A percentile compares a stretch with the other conserved stretches of the same genome.
Evolutionary conservation across 2,329 filamentous ascomycete genomes (phyloP).

Genomic region (Fusarium redolens): DNA sequence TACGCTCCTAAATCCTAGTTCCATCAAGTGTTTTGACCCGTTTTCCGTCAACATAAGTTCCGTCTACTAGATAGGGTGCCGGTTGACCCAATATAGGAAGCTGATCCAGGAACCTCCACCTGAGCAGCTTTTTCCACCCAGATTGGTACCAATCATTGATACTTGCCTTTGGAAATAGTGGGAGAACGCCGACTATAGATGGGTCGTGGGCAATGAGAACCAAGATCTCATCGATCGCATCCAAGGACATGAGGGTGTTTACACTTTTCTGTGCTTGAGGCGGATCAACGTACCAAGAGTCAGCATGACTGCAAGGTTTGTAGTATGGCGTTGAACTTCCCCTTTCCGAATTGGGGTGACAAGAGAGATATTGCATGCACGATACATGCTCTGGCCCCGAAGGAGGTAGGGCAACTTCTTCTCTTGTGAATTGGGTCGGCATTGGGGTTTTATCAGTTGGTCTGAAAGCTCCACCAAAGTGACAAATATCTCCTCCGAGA

Average conservation of each 20-base stretch:
- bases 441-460: conserved; percentile 48
- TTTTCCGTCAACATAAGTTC: conserved; percentile 8
- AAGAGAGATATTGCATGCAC: conserved; percentile 1
- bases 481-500: conserved; percentile 56
- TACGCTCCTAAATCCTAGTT: background rate
- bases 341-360: background rate
- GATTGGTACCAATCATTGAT: background rate
- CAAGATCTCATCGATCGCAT: conserved; percentile 22
- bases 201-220: conserved; percentile 35
- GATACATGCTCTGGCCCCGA: background rate
- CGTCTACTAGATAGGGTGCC: conserved; percentile 8
- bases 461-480: conserved; percentile 53
- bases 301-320: background rate
- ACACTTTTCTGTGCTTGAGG: conserved; percentile 14
- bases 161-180: background rate
- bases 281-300: conserved; percentile 32
- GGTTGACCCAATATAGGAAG: conserved; percentile 1
- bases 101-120: conserved; percentile 8
- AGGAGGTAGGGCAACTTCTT: background rate
- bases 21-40: conserved; percentile 3
- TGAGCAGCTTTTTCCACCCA: background rate
- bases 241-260: conserved; percentile 8
- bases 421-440: background rate
- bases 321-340: background rate
- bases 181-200: background rate